Evolutionary conservation across 2,329 filamentous ascomycete species (phyloP), one percentile per base, ranked within the genome.

Genomic region (Xylaria sp.): DNA sequence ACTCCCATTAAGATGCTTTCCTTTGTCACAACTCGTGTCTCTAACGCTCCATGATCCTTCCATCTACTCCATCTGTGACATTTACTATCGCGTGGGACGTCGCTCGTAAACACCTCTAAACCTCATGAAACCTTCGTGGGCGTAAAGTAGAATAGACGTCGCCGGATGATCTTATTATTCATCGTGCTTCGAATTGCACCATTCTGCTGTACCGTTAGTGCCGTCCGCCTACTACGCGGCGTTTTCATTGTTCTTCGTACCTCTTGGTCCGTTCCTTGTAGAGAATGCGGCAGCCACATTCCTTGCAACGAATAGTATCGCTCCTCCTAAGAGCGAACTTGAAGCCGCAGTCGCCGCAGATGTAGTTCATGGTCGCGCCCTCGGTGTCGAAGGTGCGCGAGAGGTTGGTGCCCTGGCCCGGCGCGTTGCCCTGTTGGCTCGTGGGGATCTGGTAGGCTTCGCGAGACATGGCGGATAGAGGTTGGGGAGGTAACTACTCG

Each of bases 221-320:
- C 60, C 30, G 60, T 25, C 28, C 4, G 18, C n/a, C 50, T 36
- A n/a, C 45, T 4, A 28, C 10, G 6, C 7, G 32, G 18, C 3
- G 34, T 57, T 23, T 36, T 32, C 36, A 59, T 46, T 28, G 10
- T 36, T 39, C 30, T 20, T 20, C 91, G 81, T 80, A 97, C 96
- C 96, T 89, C 86, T 97, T 97, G 52, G 96, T 99, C 78, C 96
- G 85, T 88, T 97, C 93, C 88, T 99, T 99, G 83, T 98, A 98
- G 73, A 99, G 83, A 69, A 99, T 94, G 72, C 96, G 90, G 77
- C 97, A 96, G 8, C 96, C 96, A 80, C 96, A 99, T 82, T 94
- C 92, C 80, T 93, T 92, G 86, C 94, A 97, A 32, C 93, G 87
- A 73, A 97, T 95, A 39, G 91, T 90, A 76, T 96, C 93, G 70